Percentiles rank a stretch among this genome's conserved stretches.
phyloP scores from a whole-genome alignment of 2,329 filamentous ascomycete genomes.

The Aspergillus sp. region DNA sequence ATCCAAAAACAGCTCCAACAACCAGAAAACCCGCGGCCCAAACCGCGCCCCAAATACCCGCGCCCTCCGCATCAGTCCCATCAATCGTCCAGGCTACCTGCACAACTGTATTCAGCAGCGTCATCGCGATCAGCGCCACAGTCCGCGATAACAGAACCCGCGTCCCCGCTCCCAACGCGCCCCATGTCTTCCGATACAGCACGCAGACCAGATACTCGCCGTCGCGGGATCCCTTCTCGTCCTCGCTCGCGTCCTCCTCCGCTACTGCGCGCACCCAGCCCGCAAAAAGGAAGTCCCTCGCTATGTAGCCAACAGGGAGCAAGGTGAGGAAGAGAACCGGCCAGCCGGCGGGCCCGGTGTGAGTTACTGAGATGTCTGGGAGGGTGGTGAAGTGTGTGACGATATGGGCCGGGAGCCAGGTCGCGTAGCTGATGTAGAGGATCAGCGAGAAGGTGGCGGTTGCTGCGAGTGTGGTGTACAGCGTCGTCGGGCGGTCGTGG shows the following conservation, averaged over 20 bases:
- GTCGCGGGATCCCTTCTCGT: slow-evolving; percentile 50
- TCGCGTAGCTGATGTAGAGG: slow-evolving; percentile 59
- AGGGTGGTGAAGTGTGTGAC: slow-evolving; percentile 66
- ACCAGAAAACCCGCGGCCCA: slow-evolving; percentile 52
- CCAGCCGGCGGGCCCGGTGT: slow-evolving; percentile 50
- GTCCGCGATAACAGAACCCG: slow-evolving; percentile 60
- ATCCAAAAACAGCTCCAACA: slow-evolving; percentile 25
- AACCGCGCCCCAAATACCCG: slow-evolving; percentile 60
- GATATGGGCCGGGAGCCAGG: slow-evolving; percentile 63
- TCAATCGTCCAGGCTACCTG: slow-evolving; percentile 58
- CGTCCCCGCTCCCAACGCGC: slow-evolving; percentile 50
- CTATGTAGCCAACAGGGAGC: slow-evolving; percentile 61
- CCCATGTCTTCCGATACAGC: slow-evolving; percentile 49
- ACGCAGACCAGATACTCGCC: slow-evolving; percentile 63
- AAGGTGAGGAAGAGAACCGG: slow-evolving; percentile 42
- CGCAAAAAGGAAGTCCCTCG: slow-evolving; percentile 65
- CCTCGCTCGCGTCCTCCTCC: slow-evolving; percentile 23
- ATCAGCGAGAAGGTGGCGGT: slow-evolving; percentile 65
- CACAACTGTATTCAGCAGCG: slow-evolving; percentile 50
- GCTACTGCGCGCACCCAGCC: slow-evolving; percentile 40
- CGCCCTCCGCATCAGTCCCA: slow-evolving; percentile 61
- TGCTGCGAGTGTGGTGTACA: slow-evolving; percentile 59
- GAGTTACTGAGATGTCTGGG: slow-evolving; percentile 56
- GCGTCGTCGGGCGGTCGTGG: slow-evolving; percentile 51
- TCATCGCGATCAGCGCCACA: slow-evolving; percentile 35